Percentiles rank a stretch among this genome's conserved stretches.
These are phyloP conservation scores for Ascochyta koolunga DNA, from an alignment of 2,329 filamentous ascomycete species.

Conservation along the genomic window DNA sequence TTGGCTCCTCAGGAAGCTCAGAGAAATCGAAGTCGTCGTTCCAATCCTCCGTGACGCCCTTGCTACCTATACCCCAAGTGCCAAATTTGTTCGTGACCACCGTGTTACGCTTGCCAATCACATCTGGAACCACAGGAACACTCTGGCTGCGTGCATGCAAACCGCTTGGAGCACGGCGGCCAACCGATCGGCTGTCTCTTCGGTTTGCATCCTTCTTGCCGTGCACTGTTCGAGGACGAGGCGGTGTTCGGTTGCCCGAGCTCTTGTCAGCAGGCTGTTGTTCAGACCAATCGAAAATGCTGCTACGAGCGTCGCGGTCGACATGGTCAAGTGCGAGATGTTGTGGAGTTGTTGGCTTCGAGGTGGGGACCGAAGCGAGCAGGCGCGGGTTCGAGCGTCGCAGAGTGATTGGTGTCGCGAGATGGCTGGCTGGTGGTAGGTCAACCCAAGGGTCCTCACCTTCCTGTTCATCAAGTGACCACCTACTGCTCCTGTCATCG, in stretches of 20 bases:
- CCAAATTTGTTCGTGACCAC: conserved; percentile 73
- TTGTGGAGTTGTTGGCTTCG: conserved; percentile 48
- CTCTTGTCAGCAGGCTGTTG: conserved; percentile 66
- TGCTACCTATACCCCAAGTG: conserved; percentile 80
- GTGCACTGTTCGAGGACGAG: conserved; percentile 75
- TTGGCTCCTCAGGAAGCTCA: conserved; percentile 53
- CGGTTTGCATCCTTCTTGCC: conserved; percentile 75
- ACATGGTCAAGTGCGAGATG: conserved; percentile 43
- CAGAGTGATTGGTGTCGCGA: conserved; percentile 39
- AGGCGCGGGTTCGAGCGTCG: conserved; percentile 42
- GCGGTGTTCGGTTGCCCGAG: conserved; percentile 63
- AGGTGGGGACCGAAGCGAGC: conserved; percentile 39
- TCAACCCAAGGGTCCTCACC: conserved; percentile 49
- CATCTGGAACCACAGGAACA: conserved; percentile 73
- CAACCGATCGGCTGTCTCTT: conserved; percentile 71
- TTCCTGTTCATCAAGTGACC: conserved; percentile 51
- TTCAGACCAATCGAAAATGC: conserved; percentile 80
- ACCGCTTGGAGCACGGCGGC: conserved; percentile 70
- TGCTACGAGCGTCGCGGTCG: conserved; percentile 62
- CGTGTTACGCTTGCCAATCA: conserved; percentile 57
- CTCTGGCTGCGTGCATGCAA: conserved; percentile 81
- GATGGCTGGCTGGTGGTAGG: conserved; percentile 41
- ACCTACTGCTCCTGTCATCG: conserved; percentile 49
- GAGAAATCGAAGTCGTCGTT: conserved; percentile 87
- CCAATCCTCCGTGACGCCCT: conserved; percentile 84